Conservation (phyloP, 192 early-diverging fungal genomes). For the Phlyctochytrium bullatum region DNA sequence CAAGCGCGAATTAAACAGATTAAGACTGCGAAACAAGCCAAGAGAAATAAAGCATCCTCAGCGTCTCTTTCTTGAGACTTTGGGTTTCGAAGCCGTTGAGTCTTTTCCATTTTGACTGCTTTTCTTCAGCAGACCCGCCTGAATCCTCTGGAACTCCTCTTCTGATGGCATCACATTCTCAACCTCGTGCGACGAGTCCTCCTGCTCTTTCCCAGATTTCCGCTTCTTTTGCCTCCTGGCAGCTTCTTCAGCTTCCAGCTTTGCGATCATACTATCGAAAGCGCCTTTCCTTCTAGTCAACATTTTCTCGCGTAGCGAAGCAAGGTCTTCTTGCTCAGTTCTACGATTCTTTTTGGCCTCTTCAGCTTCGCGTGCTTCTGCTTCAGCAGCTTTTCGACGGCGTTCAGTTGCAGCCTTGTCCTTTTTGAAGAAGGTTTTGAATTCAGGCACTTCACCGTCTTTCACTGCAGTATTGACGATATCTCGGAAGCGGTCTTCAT, state of each 20-base stretch:
- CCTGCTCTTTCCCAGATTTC: neutral
- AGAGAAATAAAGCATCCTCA: no score
- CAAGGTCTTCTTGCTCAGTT: constrained; percentile 10
- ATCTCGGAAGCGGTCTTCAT: constrained; percentile 60
- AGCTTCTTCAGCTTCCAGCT: constrained; percentile 9
- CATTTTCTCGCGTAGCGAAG: neutral
- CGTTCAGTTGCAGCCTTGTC: constrained; percentile 44
- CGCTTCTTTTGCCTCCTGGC: constrained; percentile 4
- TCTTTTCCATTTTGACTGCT: neutral
- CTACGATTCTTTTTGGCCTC: neutral
- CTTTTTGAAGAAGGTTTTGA: constrained; percentile 27
- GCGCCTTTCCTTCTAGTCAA: constrained; percentile 19
- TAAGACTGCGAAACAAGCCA: no score
- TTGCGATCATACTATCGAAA: constrained; percentile 10
- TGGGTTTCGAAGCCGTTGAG: neutral
- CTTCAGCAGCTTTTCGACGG: constrained; percentile 32
- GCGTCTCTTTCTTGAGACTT: no score
- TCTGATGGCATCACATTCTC: constrained; percentile 33
- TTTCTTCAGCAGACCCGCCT: constrained; percentile 40
- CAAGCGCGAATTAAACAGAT: no score
- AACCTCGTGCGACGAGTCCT: constrained; percentile 20
- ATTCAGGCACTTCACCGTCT: constrained; percentile 46
- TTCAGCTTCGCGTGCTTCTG: constrained; percentile 30
- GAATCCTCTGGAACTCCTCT: constrained; percentile 62
- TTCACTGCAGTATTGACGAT: constrained; percentile 63